Evolutionary conservation across 108 stramenopile genomes (phyloP).

Genomic region (Discostella pseudostelligera): DNA sequence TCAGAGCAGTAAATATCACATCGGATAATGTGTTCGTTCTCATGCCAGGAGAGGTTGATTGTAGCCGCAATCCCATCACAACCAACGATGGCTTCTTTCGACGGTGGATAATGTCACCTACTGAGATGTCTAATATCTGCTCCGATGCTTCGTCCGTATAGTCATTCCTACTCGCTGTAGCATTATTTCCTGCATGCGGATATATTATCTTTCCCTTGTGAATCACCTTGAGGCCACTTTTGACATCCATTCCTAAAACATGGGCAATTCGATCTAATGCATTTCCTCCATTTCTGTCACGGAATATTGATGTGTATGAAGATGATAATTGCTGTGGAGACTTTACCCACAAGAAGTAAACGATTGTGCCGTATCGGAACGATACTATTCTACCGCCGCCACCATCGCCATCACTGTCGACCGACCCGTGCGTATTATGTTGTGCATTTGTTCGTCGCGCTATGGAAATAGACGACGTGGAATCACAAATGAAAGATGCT

Average conservation of each 20-base stretch:
- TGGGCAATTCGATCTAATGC: constrained; percentile 24
- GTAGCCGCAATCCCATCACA: constrained; percentile 36
- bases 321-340: not conserved
- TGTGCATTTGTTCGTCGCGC: not conserved
- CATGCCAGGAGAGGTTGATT: constrained; percentile 1
- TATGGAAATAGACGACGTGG: not conserved
- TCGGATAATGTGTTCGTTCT: not conserved
- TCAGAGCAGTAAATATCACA: constrained; percentile 1
- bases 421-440: constrained; percentile 7
- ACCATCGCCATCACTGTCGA: not conserved
- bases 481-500: constrained; percentile 22
- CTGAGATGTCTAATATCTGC: constrained; percentile 32
- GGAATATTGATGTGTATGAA: constrained; percentile 3
- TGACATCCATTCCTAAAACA: constrained; percentile 27
- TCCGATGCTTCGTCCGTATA: constrained; percentile 2
- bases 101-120: constrained; percentile 21
- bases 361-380: constrained; percentile 31
- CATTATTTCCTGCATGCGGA: constrained; percentile 1
- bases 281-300: constrained; percentile 12
- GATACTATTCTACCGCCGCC: constrained; percentile 20
- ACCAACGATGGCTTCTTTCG: constrained; percentile 45
- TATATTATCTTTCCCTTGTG: constrained; percentile 41
- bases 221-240: constrained; percentile 37
- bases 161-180: not conserved
- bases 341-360: constrained; percentile 30